Conservation (phyloP, 768 basidiomycete species). For the Mycena albidolilacea region DNA sequence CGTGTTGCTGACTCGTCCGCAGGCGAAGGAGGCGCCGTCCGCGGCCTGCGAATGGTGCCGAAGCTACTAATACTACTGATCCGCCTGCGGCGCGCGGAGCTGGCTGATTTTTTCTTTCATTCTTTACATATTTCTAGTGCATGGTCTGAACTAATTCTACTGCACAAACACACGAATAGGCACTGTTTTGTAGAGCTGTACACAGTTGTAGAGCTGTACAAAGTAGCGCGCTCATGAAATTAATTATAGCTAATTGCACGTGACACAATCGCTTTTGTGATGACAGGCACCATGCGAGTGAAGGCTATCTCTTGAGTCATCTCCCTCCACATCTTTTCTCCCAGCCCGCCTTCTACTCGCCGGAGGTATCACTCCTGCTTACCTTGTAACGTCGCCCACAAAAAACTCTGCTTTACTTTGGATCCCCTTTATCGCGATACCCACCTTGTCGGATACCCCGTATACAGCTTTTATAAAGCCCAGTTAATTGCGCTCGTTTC, state of each 20-base stretch:
- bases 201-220: too few relatives aligned
- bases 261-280: background rate
- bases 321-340: background rate
- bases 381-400: background rate
- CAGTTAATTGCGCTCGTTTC: constrained; percentile 36
- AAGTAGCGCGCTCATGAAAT: background rate
- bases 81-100: constrained; percentile 6
- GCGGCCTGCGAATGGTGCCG: constrained; percentile 10
- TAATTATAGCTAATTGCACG: background rate
- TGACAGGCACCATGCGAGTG: constrained; percentile 11
- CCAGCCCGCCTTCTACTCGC: constrained; percentile 21
- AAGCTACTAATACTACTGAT: background rate
- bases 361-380: constrained; percentile 21
- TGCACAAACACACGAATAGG: background rate
- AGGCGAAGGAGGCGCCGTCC: constrained; percentile 36
- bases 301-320: constrained; percentile 21
- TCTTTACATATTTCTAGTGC: background rate
- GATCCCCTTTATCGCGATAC: constrained; percentile 29
- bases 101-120: background rate
- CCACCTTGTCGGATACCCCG: constrained; percentile 8
- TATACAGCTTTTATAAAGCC: constrained; percentile 23
- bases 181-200: background rate
- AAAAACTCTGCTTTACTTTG: background rate
- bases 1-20: constrained; percentile 17
- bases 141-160: background rate